Evolutionary conservation across 345 rosid genomes (phyloP), one percentile per base, ranked within the genome.

Genomic region (Boechera stricta): DNA sequence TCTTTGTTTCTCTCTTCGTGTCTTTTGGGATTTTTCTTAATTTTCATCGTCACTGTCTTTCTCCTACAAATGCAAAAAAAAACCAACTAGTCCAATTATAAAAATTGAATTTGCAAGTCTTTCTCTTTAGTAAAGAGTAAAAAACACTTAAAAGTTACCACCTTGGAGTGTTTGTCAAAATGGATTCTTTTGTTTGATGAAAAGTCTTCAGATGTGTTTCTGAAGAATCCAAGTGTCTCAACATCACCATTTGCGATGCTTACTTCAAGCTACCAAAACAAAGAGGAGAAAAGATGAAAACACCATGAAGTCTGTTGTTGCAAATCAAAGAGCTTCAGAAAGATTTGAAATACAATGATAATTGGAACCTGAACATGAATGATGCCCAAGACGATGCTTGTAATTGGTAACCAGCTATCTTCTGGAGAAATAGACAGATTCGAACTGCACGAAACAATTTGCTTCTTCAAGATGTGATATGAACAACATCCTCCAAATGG

Each of bases 321-420:
- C n/a, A 21, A 73, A 32, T 33, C 42, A 63, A 47, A n/a, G 31
- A 35, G 33, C 26, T 47, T 15, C 36, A 69, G 4, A n/a, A 55
- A 24, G 4, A 7, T n/a, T 11, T 71, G 45, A 54, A 10, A 36
- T 28, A 35, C 18, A 10, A 58, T 32, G 56, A 55, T 12, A 42
- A 44, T 21, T 24, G 12, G 11, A 84, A 95, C 98, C 99, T 95
- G 99, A 68, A 95, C 86, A 70, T 95, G 99, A 78, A 86, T 63
- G 59, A 91, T 86, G 79, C 99, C 91, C 55, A 92, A 79, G 59
- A 92, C 49, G 31, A 95, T 92, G 86, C 99, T 91, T 57, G 97
- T 86, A 81, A 95, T 79, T 41, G 99, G 98, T 81, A 95, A 81
- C 99, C 98, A 95, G 73, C 91, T 91, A 47, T 95, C 99, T 42